Base-by-base conservation (phyloP, 495 filamentous ascomycete species). In the Neurospora sp. region DNA sequence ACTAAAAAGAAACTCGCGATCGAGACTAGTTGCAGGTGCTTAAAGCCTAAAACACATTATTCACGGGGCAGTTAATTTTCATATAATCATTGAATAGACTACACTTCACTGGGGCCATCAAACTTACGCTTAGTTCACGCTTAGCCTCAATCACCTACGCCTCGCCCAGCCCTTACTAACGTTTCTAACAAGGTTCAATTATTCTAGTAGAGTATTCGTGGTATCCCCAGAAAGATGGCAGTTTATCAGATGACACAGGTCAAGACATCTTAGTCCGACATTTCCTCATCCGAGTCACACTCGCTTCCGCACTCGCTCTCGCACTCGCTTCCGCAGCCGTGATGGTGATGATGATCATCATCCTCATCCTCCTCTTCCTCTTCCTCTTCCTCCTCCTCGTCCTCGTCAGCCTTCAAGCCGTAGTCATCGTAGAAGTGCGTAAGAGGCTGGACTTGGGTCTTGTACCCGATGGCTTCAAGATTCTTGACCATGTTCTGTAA, bases 341-440 rank as follows among this genome's bases (percentile, higher is more conserved):
- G 53, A 66, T 66, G 53, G 11, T 61, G 48, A 7, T 66, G 53
- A 66, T 66, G 27, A 1, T 84, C 85, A 3, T 89, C 84, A 1
- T 87, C 87, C 0, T 88, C 85, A 0, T 87, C 87, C 0, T 31
- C 27, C 2, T 88, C 85, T 0, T 87, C 86, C 0, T 89, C 88
- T 0, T 88, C 88, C 0, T 89, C 89, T 0, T 89, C 89, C 5
- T 91, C 88, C 0, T 87, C 90, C 20, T 91, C 90, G 2, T 88
- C 91, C 3, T 89, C 89, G n/a, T 86, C 90, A 11, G 81, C 85
- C 81, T 92, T 88, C 38, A 98, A 81, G 6, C 95, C 96, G 81
- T 99, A 99, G 80, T 94, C 93, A 76, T 97, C 93, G 79, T 96
- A 89, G 80, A 97, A 98, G 71, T 89, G 87, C 71, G 90, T 89